A percentile compares a stretch with the other conserved stretches of the same genome.
These are phyloP conservation scores for Cyclocybe cylindracea DNA, from an alignment of 768 basidiomycete species.

Conservation along the genomic window DNA sequence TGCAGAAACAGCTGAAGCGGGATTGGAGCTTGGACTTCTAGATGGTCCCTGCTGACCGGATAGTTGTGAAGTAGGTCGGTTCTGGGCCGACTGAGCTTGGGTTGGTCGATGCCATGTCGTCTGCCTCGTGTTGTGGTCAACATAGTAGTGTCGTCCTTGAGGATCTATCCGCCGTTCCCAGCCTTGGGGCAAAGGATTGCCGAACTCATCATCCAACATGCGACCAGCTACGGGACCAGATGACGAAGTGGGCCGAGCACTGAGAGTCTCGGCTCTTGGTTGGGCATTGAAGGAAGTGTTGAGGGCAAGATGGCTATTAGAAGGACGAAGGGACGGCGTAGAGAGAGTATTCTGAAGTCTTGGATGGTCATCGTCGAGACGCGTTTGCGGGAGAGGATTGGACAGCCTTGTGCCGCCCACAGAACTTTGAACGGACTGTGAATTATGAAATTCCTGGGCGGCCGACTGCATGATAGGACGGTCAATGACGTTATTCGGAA, in stretches of 20 bases:
- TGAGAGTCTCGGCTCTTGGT: constrained; percentile 10
- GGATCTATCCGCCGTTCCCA: constrained; percentile 84
- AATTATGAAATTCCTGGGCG: constrained; percentile 16
- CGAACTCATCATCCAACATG: constrained; percentile 55
- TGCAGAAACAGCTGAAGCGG: constrained; percentile 13
- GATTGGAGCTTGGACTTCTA: constrained; percentile 26
- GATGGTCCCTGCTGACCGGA: constrained; percentile 19
- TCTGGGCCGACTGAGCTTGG: constrained; percentile 22
- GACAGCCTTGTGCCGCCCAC: constrained; percentile 17
- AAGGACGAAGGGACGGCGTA: constrained; percentile 21
- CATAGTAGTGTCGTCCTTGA: constrained; percentile 77
- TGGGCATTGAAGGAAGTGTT: constrained; percentile 16
- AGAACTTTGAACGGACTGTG: constrained; percentile 15
- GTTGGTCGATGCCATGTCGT: constrained; percentile 79
- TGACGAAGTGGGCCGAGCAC: constrained; percentile 16
- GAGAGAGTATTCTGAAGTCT: constrained; percentile 14
- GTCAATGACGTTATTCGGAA: constrained; percentile 10
- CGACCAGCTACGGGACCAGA: constrained; percentile 26
- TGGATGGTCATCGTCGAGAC: constrained; percentile 19
- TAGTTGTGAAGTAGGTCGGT: constrained; percentile 26
- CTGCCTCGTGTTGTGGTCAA: constrained; percentile 80
- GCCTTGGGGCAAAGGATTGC: constrained; percentile 67
- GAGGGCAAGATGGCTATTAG: constrained; percentile 25
- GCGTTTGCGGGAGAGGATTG: constrained; percentile 16
- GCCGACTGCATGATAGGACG: constrained; percentile 14